A percentile compares a stretch with the other conserved stretches of the same genome.
phyloP scores from a whole-genome alignment of 129 eudicot genomes.

The Tagetes erecta region DNA sequence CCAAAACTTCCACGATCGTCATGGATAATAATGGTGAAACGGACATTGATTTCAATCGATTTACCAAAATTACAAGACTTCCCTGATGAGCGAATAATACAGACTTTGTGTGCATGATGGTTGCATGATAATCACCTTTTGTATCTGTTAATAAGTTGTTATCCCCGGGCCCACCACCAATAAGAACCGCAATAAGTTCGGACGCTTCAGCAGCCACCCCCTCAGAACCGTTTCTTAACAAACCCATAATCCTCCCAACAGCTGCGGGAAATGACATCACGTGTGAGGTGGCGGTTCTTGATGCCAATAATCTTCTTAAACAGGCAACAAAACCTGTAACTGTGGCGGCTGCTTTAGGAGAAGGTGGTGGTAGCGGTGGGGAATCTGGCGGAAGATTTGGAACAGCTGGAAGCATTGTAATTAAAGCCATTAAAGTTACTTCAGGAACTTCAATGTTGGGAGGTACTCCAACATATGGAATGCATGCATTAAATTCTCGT shows the following conservation, averaged over 20 bases:
- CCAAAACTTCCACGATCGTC: conserved; percentile 93
- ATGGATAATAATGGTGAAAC: conserved; percentile 86
- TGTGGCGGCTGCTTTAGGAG: conserved; percentile 99
- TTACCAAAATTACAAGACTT: conserved; percentile 70
- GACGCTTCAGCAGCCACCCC: conserved; percentile 92
- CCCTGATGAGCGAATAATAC: conserved; percentile 81
- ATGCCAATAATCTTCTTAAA: conserved; percentile 79
- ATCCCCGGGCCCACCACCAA: conserved; percentile 94
- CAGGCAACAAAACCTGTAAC: conserved; percentile 86
- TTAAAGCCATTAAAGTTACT: conserved; percentile 96
- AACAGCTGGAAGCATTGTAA: conserved; percentile 91
- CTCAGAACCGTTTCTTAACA: conserved; percentile 91
- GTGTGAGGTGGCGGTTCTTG: conserved; percentile 88
- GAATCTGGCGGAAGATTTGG: conserved; percentile 94
- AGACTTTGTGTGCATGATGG: conserved; percentile 90
- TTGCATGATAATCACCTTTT: conserved; percentile 94
- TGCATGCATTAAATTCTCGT: conserved; percentile 91
- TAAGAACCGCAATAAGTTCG: conserved; percentile 80
- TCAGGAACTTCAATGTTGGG: conserved; percentile 88
- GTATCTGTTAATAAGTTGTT: conserved; percentile 63
- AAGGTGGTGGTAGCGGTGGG: conserved; percentile 92
- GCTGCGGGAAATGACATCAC: conserved; percentile 98
- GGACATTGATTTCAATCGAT: conserved; percentile 87
- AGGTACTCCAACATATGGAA: conserved; percentile 85
- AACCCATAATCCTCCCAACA: conserved; percentile 96